phyloP scores from a whole-genome alignment of 257 asterid genomes.

The Ballota nigra region DNA sequence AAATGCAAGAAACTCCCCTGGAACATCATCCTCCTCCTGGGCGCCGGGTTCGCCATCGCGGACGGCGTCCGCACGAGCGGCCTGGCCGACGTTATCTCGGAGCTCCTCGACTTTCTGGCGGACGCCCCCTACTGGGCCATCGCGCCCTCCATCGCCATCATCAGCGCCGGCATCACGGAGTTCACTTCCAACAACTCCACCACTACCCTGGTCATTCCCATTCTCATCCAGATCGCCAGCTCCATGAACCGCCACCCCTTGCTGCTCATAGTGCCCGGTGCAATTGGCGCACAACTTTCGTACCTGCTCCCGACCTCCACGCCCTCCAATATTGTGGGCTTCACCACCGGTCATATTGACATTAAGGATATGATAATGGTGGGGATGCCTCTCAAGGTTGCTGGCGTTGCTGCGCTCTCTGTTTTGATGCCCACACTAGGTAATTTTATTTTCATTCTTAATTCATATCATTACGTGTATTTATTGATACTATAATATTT shows the following conservation, averaged over 20 bases:
- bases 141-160: conserved; percentile 62
- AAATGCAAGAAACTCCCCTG: conserved; percentile 93
- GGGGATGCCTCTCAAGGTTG: conserved; percentile 64
- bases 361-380: conserved; percentile 60
- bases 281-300: conserved; percentile 73
- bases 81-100: conserved; percentile 60
- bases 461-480: background rate
- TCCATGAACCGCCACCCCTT: conserved; percentile 66
- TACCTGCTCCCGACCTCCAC: conserved; percentile 78
- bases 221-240: conserved; percentile 60
- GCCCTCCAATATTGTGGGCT: conserved; percentile 84
- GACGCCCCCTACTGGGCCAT: conserved; percentile 67
- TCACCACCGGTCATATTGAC: conserved; percentile 76
- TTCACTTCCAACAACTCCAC: conserved; percentile 85
- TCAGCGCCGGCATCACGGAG: conserved; percentile 69
- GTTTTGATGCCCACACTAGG: conserved; percentile 89
- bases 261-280: conserved; percentile 70
- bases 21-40: conserved; percentile 70
- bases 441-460: conserved; percentile 16
- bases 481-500: background rate
- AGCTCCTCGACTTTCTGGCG: conserved; percentile 55
- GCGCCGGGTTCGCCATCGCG: conserved; percentile 93
- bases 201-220: conserved; percentile 67
- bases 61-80: conserved; percentile 88
- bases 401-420: conserved; percentile 51